These are phyloP conservation scores for Taphrina pruni DNA, from an alignment of 1,139 yeast species.

Conservation along the genomic window DNA sequence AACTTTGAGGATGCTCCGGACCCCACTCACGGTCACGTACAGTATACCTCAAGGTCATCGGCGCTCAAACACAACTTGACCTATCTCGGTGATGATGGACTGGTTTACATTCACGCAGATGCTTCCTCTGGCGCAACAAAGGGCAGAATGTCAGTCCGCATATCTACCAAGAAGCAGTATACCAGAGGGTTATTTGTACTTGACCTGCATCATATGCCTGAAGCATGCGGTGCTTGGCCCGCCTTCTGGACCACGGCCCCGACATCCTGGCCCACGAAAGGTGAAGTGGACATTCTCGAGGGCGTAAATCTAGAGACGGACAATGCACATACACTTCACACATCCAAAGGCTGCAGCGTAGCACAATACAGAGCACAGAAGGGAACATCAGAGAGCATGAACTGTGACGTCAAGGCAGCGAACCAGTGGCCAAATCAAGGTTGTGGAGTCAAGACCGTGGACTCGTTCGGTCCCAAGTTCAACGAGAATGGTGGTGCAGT, in stretches of 20 bases:
- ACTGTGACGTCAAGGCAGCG: conserved; percentile 39
- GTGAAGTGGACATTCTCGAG: conserved; percentile 43
- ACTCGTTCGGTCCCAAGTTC: conserved; percentile 36
- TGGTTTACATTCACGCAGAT: conserved; percentile 38
- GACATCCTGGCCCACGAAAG: conserved; percentile 39
- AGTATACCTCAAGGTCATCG: conserved; percentile 21
- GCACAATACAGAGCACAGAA: conserved; percentile 24
- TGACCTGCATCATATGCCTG: conserved; percentile 41
- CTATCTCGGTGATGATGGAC: conserved; percentile 33
- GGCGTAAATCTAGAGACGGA: conserved; percentile 37
- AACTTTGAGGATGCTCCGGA: conserved; percentile 38
- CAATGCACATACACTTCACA: conserved; percentile 41
- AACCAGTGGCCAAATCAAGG: conserved; percentile 42
- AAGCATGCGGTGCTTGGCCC: conserved; percentile 44
- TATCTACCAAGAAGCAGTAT: conserved; percentile 28
- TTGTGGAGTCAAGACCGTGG: conserved; percentile 37
- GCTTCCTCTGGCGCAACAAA: conserved; percentile 10
- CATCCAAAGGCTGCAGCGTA: conserved; percentile 38
- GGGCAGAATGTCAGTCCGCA: conserved; percentile 42
- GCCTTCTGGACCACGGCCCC: conserved; percentile 43
- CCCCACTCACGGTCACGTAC: conserved; percentile 43
- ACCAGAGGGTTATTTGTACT: conserved; percentile 37
- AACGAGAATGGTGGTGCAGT: conserved; percentile 28
- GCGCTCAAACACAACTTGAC: conserved; percentile 38
- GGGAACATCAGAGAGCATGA: conserved; percentile 29